Base-by-base conservation (phyloP, 257 asterid species). In the Striga asiatica region DNA sequence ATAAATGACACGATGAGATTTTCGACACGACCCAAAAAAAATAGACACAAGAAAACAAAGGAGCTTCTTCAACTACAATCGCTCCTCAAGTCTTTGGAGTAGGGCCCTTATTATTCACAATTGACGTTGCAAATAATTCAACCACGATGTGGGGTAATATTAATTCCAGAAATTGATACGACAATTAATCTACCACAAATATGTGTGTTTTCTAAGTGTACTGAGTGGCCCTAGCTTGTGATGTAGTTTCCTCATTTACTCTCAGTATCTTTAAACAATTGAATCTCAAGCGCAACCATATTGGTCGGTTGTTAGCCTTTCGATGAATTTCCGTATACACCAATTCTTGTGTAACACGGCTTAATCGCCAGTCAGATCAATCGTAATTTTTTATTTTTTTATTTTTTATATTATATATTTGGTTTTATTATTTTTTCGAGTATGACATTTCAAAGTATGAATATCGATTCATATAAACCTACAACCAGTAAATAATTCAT, bases 1-100 rank as follows among this genome's bases (percentile, higher is more conserved):
- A n/a, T n/a, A n/a, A n/a, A n/a, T n/a, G n/a, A n/a, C n/a, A n/a
- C n/a, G n/a, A n/a, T n/a, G n/a, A n/a, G n/a, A n/a, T n/a, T n/a
- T n/a, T n/a, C n/a, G n/a, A n/a, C n/a, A n/a, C n/a, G n/a, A n/a
- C n/a, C n/a, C n/a, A n/a, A n/a, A n/a, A n/a, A n/a, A n/a, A n/a
- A n/a, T n/a, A n/a, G n/a, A n/a, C 20, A 64, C 68, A 38, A 77
- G 35, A 74, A 61, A 53, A 81, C 76, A 66, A 81, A 71, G 56
- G 56, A 43, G 20, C 31, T 68, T n/a, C n/a, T 27, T 60, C 49
- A 46, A 58, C 61, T 11, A 38, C 60, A 42, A 67, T 64, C 75
- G 62, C 31, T 55, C 56, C 65, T 23, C 5, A 61, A 64, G 76
- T 74, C 73, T 67, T 45, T 0, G 31, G 52, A 37, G 81, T 76